Evolutionary conservation across 2,329 filamentous ascomycete genomes (phyloP).

Genomic region (Fusarium staphyleae): DNA sequence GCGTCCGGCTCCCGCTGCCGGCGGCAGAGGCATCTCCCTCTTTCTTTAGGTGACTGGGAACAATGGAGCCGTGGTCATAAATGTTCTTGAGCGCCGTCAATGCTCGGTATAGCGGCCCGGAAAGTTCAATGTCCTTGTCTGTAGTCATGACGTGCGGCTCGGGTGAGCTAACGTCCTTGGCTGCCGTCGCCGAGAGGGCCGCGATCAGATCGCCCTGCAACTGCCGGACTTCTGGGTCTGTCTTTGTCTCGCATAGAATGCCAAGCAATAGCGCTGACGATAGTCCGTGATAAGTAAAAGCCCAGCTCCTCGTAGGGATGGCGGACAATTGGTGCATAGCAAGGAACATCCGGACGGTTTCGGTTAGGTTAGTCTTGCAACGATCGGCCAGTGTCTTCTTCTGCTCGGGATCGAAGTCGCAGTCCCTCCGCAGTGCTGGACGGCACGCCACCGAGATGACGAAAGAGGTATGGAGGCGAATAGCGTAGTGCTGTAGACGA

Average conservation of each 20-base stretch:
- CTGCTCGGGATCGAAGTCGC: constrained; percentile 58
- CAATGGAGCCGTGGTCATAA: constrained; percentile 68
- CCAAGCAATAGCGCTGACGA: constrained; percentile 70
- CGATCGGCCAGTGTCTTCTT: constrained; percentile 62
- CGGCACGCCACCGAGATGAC: constrained; percentile 71
- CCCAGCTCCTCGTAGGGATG: constrained; percentile 72
- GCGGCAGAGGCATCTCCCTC: constrained; percentile 56
- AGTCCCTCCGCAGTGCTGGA: constrained; percentile 65
- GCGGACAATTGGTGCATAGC: constrained; percentile 73
- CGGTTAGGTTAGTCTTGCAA: constrained; percentile 68
- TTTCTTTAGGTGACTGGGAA: constrained; percentile 58
- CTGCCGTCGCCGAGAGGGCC: constrained; percentile 68
- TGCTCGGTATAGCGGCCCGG: constrained; percentile 66
- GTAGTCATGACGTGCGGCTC: constrained; percentile 61
- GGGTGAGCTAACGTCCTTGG: constrained; percentile 65
- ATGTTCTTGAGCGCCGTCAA: constrained; percentile 69
- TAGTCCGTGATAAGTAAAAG: constrained; percentile 71
- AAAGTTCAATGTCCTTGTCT: constrained; percentile 68
- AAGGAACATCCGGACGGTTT: constrained; percentile 72
- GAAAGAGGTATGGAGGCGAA: constrained; percentile 70
- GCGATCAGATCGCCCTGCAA: constrained; percentile 70
- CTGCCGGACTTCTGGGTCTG: constrained; percentile 67
- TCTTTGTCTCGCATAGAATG: constrained; percentile 68
- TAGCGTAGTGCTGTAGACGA: constrained; percentile 68
- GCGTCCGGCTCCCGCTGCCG: constrained; percentile 56